Evolutionary conservation across 768 basidiomycete species (phyloP).

Genomic region (Serendipita sp.): DNA sequence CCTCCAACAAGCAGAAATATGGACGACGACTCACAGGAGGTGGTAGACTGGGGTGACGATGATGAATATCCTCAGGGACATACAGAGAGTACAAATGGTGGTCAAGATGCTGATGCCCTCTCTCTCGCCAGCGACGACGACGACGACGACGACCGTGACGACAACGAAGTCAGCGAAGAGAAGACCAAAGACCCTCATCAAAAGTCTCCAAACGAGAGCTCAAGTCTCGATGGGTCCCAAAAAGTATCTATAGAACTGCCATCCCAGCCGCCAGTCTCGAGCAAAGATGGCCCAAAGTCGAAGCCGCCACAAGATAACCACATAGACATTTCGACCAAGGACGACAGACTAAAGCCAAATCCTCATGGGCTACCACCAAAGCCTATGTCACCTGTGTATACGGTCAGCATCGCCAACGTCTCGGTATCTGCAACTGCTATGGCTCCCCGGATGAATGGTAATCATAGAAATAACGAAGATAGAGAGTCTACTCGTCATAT

Average conservation of each 20-base stretch:
- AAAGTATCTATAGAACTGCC: background rate
- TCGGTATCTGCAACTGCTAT: background rate
- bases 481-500: background rate
- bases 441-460: background rate
- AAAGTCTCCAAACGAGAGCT: background rate
- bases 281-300: background rate
- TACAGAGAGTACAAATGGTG: background rate
- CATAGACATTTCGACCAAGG: no score
- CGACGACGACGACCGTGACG: background rate
- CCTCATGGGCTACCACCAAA: background rate
- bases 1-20: background rate
- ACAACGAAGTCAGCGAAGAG: background rate
- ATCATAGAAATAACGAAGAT: background rate
- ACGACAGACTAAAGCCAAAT: background rate
- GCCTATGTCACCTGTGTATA: background rate
- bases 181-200: background rate
- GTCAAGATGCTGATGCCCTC: background rate
- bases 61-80: background rate
- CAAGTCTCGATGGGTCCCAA: background rate
- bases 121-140: constrained; percentile 4
- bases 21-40: background rate
- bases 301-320: background rate
- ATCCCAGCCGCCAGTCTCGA: background rate
- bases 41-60: background rate
- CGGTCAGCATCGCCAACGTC: background rate